Base-by-base conservation (phyloP, 1,139 yeast genomes). In the Nakaseomyces sp. region DNA sequence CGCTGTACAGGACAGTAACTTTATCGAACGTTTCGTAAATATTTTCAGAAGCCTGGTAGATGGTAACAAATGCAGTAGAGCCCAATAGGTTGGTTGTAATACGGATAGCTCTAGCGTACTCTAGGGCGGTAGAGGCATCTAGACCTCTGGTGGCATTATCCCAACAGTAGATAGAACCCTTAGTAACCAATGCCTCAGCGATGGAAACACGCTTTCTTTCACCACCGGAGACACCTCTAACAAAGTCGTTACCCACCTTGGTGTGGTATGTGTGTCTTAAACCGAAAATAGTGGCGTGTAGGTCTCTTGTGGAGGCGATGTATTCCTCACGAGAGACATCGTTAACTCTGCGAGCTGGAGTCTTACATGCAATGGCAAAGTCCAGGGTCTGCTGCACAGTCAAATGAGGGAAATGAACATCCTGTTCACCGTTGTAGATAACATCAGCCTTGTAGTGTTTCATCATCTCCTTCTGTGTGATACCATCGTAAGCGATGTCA, bases 201-300 rank as follows among this genome's bases (percentile, higher is more conserved):
- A 83, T 79, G 4, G 89, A 81, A 19, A 83, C 91, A 64, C 93
- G 79, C 65, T 82, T 82, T 54, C 91, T 72, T 66, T 83, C 91
- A 67, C 93, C 93, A 55, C 93, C 93, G 38, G 89, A 81, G 29
- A 83, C 85, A 64, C 93, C 93, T 56, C 89, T 73, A 37, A 82
- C 74, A 46, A 72, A 75, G 55, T 81, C 86, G 57, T 77, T 74
- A 46, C 89, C 89, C 28, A 81, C 88, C 52, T 74, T 73, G 24
- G 88, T 80, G 58, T 79, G 71, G 49, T 73, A 70, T n/a, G 85
- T 80, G 55, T 81, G 87, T 36, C 73, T 66, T 41, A 81, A 67
- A 24, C 82, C 82, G 50, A 74, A 76, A 22, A 72, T 65, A 0
- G 79, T 74, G 8, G 74, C 74, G 48, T 72, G 66, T 37, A 77